Percentiles rank a stretch among this genome's conserved stretches.
Evolutionary conservation across 2,329 filamentous ascomycete genomes (phyloP).

Genomic region (Fonsecaea multimorphosa): DNA sequence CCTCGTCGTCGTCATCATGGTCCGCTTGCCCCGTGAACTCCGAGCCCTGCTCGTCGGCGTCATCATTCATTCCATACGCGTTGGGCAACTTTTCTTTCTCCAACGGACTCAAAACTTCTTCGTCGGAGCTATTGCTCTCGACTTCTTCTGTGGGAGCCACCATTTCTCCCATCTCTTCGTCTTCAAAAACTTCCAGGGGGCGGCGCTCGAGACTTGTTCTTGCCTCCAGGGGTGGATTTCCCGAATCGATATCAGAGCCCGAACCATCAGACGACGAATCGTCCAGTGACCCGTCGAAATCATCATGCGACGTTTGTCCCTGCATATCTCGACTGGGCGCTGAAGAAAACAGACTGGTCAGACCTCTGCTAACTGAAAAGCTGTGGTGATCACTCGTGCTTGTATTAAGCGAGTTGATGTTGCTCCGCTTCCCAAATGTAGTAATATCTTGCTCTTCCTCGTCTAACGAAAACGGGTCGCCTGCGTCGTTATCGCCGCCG

Average conservation of each 20-base stretch:
- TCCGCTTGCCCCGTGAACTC: conserved; percentile 40
- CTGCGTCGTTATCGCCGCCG: conserved; percentile 46
- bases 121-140: conserved; percentile 40
- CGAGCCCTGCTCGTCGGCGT: conserved; percentile 35
- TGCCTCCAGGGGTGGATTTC: conserved; percentile 42
- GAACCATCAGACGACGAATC: conserved; percentile 39
- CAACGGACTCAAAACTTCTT: conserved; percentile 36
- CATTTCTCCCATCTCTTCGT: conserved; percentile 59
- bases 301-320: conserved; percentile 25
- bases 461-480: conserved; percentile 39
- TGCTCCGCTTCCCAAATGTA: conserved; percentile 38
- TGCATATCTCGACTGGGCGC: conserved; percentile 11
- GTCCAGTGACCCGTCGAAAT: conserved; percentile 40
- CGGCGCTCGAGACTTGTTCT: conserved; percentile 54
- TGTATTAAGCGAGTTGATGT: conserved; percentile 25
- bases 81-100: conserved; percentile 35
- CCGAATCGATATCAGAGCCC: conserved; percentile 35
- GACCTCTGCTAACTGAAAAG: conserved; percentile 41
- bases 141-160: conserved; percentile 45
- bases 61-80: conserved; percentile 30
- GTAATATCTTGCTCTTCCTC: conserved; percentile 42
- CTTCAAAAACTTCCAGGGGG: conserved; percentile 65
- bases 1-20: conserved; percentile 38
- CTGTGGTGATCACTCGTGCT: conserved; percentile 41
- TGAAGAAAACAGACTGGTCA: conserved; percentile 39